Evolutionary conservation across 108 stramenopile genomes (phyloP), one percentile per base, ranked within the genome.

Genomic region (Nitzschia palea): DNA sequence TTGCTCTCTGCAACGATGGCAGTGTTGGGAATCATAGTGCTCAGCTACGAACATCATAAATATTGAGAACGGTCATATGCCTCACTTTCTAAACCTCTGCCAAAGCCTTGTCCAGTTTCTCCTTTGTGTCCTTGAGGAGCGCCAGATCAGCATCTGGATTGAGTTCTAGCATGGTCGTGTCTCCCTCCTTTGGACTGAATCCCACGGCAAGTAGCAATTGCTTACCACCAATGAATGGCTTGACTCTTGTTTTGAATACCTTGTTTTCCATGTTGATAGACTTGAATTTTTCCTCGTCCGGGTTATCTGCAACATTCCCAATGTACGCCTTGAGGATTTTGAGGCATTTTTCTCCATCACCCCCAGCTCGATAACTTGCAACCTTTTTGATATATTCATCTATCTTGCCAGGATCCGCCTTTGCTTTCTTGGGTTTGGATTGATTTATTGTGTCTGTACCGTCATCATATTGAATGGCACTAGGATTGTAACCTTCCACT

Each of bases 241-340:
- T 86, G 35, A 97, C 90, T 65, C 89, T 93, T 27, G 76, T 78
- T 63, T 91, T 95, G 84, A 79, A 97, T 18, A 35, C 35, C 44
- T 95, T 96, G 78, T 91, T 97, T 53, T 97, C 97, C 79, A 89
- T 89, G 72, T 95, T 97, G 67, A 96, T 95, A 36, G 74, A 83
- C 55, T 80, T 77, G 85, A 80, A 96, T 58, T 91, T 94, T 25
- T 75, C 74, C 44, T 94, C 93, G 37, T 79, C 78, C 0, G 97
- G 95, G 36, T 95, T 75, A 48, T 95, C 91, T 22, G 84, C 90
- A 12, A 94, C 85, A 68, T 96, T 97, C 68, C 86, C 86, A 44
- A 97, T 76, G 66, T 94, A 95, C 2, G 83, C 73, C 40, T 80
- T 71, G 14, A 96, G 80, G 20, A 95, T 83, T 74, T 95, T 95